A percentile compares a stretch with the other conserved stretches of the same genome.
Conservation (phyloP, 306 rosid genomes). For the Boehmeria nivea region DNA sequence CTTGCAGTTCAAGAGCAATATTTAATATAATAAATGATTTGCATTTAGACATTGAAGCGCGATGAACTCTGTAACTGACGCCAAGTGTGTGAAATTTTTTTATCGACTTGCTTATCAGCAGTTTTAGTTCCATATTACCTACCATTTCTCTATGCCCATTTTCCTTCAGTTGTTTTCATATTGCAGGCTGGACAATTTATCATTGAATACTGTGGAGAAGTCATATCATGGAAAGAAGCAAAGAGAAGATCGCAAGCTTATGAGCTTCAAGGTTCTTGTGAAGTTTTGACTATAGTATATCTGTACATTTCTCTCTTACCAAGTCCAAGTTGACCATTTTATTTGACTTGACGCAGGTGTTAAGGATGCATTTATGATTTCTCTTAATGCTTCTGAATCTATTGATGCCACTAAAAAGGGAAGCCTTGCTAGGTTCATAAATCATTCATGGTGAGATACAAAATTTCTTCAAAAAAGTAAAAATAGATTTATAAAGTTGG, state of each 20-base stretch:
- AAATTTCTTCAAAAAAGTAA: too few species aligned
- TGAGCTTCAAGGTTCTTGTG: slow-evolving; percentile 64
- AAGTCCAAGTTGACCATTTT: slow-evolving; percentile 16
- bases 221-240: slow-evolving; percentile 94
- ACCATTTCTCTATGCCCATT: not conserved
- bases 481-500: too few species aligned
- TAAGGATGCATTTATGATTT: slow-evolving; percentile 84
- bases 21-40: too few species aligned
- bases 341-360: slow-evolving; percentile 58
- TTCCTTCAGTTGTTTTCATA: not conserved
- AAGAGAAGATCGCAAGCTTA: slow-evolving; percentile 81
- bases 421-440: slow-evolving; percentile 87
- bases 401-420: slow-evolving; percentile 96
- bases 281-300: not conserved
- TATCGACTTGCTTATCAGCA: not conserved
- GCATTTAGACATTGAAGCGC: too few species aligned
- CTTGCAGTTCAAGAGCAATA: too few species aligned
- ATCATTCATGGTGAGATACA: slow-evolving; percentile 82
- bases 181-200: slow-evolving; percentile 71
- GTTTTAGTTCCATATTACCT: not conserved
- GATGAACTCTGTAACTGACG: not conserved
- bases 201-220: slow-evolving; percentile 96
- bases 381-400: slow-evolving; percentile 81
- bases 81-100: not conserved
- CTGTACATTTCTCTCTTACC: slow-evolving; percentile 13